Base-by-base conservation (phyloP, 345 rosid genomes). In the Clausena lansium region DNA sequence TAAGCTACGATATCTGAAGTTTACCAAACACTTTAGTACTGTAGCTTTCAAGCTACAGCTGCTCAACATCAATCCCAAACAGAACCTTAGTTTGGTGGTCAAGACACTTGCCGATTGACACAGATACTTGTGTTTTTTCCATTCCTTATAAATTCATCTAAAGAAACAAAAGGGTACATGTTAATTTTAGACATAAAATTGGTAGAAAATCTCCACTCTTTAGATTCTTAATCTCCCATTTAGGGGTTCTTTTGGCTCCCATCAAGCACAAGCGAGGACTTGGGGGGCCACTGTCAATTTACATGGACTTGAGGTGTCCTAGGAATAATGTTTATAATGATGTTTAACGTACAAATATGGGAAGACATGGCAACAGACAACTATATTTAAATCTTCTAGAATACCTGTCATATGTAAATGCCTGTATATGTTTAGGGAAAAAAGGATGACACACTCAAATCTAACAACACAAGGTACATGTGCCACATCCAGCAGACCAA, bases 1-100 rank as follows among this genome's bases (percentile, higher is more conserved):
- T 0, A 39, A 39, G 7, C 0, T 39, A 39, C 0, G 9, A 2
- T 39, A 39, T 0, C 9, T 39, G 9, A 1, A 9, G 4, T 39
- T 39, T 9, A 39, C 0, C 0, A 39, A 39, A 39, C 0, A 39
- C 1, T 39, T 39, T 39, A 39, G 4, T 39, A 2, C 0, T 9
- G 0, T 9, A 39, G 0, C 0, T 39, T 9, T 10, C 0, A 39
- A 39, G 7, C 3, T 9, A 10, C 47, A 9, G 0, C 9, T 10
- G 1, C 9, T 0, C 4, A 39, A 39, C 0, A 1, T 39, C 7
- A 39, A 39, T 39, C 47, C 2, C 47, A 39, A 9, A 9, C 0
- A 2, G n/a, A n/a, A n/a, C n/a, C n/a, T 2, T 19, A 45, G 9
- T 70, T 20, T 50, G 22, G 11, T 7, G 38, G n/a, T 19, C 27